Evolutionary conservation across 2,329 filamentous ascomycete species (phyloP).

Genomic region (Cyclaneusma minus): DNA sequence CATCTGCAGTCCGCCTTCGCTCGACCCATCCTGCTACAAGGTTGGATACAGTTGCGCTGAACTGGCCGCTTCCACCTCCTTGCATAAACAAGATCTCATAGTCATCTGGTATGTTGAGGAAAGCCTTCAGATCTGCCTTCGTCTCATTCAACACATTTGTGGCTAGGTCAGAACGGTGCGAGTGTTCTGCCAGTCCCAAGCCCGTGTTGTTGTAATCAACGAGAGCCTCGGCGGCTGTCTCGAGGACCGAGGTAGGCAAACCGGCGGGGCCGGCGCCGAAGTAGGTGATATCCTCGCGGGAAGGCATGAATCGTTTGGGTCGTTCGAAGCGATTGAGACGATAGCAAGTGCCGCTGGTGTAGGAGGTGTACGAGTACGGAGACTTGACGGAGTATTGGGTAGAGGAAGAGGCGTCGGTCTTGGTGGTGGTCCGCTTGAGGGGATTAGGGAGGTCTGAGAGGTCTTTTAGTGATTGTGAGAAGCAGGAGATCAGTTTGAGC

Average conservation of each 20-base stretch:
- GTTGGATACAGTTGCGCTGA: slow-evolving; percentile 74
- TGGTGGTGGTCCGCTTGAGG: too few relatives aligned
- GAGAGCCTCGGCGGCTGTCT: slow-evolving; percentile 60
- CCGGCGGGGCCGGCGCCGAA: slow-evolving; percentile 86
- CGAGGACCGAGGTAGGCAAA: slow-evolving; percentile 65
- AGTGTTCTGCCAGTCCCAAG: slow-evolving; percentile 78
- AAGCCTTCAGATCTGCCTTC: slow-evolving; percentile 55
- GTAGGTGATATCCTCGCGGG: slow-evolving; percentile 62
- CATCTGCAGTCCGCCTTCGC: slow-evolving; percentile 34
- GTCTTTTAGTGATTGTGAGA: too few relatives aligned
- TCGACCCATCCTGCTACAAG: slow-evolving; percentile 71
- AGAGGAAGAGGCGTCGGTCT: too few relatives aligned
- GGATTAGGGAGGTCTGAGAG: too few relatives aligned
- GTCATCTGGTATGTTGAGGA: slow-evolving; percentile 69
- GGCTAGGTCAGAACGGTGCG: slow-evolving; percentile 70
- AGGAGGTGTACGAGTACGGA: not conserved
- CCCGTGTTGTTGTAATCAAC: slow-evolving; percentile 71
- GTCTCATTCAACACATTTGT: slow-evolving; percentile 64
- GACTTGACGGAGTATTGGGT: too few relatives aligned
- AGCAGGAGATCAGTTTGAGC: too few relatives aligned
- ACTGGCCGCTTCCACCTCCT: slow-evolving; percentile 73
- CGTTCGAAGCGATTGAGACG: too few relatives aligned
- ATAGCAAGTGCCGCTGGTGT: not conserved
- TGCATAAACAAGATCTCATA: slow-evolving; percentile 87
- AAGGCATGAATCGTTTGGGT: slow-evolving; percentile 38